Evolutionary conservation across 495 filamentous ascomycete genomes (phyloP).

Genomic region (Pyrenula massariospora): DNA sequence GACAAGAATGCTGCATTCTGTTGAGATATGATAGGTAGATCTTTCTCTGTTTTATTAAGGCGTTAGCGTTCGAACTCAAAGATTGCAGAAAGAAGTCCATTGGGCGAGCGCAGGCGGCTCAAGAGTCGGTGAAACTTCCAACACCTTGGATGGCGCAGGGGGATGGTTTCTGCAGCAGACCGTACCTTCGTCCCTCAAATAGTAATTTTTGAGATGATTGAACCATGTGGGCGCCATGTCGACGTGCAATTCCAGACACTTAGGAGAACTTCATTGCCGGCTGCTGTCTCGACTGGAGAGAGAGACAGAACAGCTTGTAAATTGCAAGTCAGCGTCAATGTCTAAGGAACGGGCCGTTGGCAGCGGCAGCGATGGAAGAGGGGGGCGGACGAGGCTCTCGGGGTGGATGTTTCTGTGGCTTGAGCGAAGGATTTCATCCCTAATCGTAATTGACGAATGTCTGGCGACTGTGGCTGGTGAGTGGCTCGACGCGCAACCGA

Average conservation of each 20-base stretch:
- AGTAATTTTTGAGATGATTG: neutral
- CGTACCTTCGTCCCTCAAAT: neutral
- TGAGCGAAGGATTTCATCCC: too few species aligned
- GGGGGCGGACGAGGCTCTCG: neutral
- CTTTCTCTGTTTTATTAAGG: constrained; percentile 8
- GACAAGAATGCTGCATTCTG: constrained; percentile 36
- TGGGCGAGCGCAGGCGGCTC: neutral
- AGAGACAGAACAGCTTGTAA: too few species aligned
- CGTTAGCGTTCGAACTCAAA: neutral
- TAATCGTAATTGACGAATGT: neutral
- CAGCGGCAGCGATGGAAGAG: too few species aligned
- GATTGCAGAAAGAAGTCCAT: neutral
- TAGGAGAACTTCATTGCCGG: neutral
- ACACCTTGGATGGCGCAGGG: neutral
- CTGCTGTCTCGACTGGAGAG: neutral
- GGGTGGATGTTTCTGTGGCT: too few species aligned
- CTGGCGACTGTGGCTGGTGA: neutral
- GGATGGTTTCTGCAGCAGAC: too few species aligned
- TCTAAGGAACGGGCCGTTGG: neutral
- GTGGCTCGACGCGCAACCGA: neutral
- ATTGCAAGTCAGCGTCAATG: too few species aligned
- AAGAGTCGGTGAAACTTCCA: neutral
- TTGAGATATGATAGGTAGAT: constrained; percentile 35
- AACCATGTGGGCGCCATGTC: neutral
- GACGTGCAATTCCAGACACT: too few species aligned